These are phyloP conservation scores for Dactylellina leptospora DNA, from an alignment of 2,329 filamentous ascomycete species.

Conservation along the genomic window DNA sequence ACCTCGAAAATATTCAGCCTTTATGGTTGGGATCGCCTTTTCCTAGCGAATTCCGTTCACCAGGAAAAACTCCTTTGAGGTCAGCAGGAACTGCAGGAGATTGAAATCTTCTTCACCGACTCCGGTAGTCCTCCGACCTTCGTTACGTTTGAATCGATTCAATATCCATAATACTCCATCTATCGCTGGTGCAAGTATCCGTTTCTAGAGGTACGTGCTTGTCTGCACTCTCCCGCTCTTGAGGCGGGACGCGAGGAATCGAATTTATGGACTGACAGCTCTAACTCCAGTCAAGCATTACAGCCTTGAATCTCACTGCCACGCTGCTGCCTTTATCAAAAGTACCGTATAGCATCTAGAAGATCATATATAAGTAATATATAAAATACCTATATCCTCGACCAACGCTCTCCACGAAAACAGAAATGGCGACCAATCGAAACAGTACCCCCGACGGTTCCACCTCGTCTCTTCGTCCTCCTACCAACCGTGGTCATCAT, in stretches of 20 bases:
- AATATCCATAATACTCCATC: conserved; percentile 13
- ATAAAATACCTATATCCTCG: conserved; percentile 19
- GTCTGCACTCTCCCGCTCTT: background rate
- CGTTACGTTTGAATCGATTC: conserved; percentile 55
- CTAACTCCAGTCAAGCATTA: conserved; percentile 27
- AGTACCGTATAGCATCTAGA: conserved; percentile 28
- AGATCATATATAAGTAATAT: conserved; percentile 22
- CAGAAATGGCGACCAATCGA: conserved; percentile 68
- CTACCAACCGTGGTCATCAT: conserved; percentile 81
- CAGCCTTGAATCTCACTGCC: conserved; percentile 32
- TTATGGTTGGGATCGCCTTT: conserved; percentile 49
- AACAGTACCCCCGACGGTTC: conserved; percentile 97
- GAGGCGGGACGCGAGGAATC: too few species aligned
- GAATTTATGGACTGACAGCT: too few species aligned
- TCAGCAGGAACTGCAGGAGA: conserved; percentile 86
- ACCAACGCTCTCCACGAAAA: background rate
- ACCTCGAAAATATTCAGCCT: conserved; percentile 38
- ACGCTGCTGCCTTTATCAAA: conserved; percentile 6
- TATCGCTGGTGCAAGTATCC: conserved; percentile 47
- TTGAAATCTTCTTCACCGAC: conserved; percentile 61
- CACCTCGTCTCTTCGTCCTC: conserved; percentile 81
- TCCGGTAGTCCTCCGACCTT: conserved; percentile 58
- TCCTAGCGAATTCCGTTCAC: conserved; percentile 52
- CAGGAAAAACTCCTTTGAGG: conserved; percentile 73
- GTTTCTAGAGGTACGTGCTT: conserved; percentile 52